Evolutionary conservation across 805 yeast species (phyloP).

Genomic region (Schwanniomyces polymorphus): DNA sequence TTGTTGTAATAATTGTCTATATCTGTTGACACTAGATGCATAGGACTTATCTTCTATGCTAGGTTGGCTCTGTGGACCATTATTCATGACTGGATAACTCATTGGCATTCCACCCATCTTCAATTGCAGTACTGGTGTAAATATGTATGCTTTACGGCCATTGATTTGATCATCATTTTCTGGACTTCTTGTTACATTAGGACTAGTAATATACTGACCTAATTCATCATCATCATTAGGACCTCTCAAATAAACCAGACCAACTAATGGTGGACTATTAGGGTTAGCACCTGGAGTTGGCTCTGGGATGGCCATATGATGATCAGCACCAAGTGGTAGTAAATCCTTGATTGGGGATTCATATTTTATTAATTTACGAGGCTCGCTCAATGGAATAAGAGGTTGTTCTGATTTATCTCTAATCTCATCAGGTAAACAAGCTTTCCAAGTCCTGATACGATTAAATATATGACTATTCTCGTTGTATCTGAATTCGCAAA

Average conservation of each 20-base stretch:
- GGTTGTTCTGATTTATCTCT: conserved; percentile 79
- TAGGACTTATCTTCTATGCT: conserved; percentile 8
- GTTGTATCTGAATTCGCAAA: conserved; percentile 93
- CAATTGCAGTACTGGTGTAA: conserved; percentile 46
- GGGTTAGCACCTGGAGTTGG: conserved; percentile 79
- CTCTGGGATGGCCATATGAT: conserved; percentile 74
- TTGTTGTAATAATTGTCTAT: conserved; percentile 10
- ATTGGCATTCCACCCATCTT: conserved; percentile 30
- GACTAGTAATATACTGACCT: conserved; percentile 60
- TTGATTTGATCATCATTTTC: conserved; percentile 37
- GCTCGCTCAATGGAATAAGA: conserved; percentile 64
- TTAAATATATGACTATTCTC: conserved; percentile 89
- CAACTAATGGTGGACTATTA: conserved; percentile 88
- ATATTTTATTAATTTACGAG: conserved; percentile 68
- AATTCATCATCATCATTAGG: conserved; percentile 78
- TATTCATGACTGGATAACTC: conserved; percentile 14
- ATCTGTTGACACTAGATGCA: conserved; percentile 10
- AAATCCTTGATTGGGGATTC: conserved; percentile 84
- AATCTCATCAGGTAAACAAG: conserved; percentile 95
- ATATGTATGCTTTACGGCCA: conserved; percentile 40
- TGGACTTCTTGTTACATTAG: conserved; percentile 37
- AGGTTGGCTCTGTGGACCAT: conserved; percentile 6
- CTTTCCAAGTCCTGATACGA: conserved; percentile 97
- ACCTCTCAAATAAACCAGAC: conserved; percentile 82
- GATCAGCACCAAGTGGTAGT: conserved; percentile 71